Evolutionary conservation across 345 rosid genomes (phyloP).

Genomic region (Gossypium bickii): DNA sequence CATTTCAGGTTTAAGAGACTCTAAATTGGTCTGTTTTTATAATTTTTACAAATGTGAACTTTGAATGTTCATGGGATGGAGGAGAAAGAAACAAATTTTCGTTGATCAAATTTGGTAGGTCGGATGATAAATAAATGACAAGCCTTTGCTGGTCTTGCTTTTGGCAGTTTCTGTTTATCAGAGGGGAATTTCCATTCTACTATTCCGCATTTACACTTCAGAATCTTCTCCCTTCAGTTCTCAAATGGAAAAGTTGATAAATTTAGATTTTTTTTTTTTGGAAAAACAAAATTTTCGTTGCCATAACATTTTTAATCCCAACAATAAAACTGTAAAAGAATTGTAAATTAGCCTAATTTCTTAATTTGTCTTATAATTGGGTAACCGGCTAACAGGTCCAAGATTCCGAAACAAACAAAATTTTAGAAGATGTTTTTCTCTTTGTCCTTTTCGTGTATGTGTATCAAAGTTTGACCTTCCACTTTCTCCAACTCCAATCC

Average conservation of each 20-base stretch:
- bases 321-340: no score
- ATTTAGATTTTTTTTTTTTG: no score
- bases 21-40: neutral
- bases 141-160: neutral
- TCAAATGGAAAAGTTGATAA: neutral
- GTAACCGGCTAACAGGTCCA: neutral
- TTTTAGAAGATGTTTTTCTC: neutral
- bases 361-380: neutral
- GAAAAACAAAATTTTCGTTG: no score
- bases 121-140: neutral
- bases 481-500: neutral
- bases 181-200: neutral
- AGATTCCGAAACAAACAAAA: constrained; percentile 1
- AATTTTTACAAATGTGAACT: neutral
- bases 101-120: neutral
- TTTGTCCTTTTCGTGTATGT: neutral
- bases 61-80: neutral
- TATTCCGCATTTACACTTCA: neutral
- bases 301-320: no score
- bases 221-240: neutral
- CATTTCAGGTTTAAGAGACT: neutral
- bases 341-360: no score
- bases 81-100: neutral
- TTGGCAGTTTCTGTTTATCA: constrained; percentile 4
- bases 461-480: constrained; percentile 9